A percentile compares a stretch with the other conserved stretches of the same genome.
phyloP scores from a whole-genome alignment of 164 flowering plant species.

The Platanus orientalis region DNA sequence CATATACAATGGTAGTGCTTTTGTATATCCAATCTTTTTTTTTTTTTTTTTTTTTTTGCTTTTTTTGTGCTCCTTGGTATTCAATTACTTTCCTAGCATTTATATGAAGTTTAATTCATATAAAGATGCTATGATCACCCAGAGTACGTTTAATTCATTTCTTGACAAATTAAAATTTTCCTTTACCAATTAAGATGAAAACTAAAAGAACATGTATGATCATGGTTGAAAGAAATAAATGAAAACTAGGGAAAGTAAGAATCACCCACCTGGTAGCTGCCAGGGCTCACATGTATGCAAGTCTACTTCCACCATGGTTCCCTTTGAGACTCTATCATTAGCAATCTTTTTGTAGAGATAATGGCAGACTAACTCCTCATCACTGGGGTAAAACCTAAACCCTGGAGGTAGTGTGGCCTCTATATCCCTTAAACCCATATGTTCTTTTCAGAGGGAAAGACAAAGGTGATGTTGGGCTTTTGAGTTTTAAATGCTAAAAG shows the following conservation, averaged over 20 bases:
- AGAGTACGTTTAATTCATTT: too few relatives aligned
- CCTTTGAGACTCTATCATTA: conserved; percentile 45
- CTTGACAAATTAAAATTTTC: too few relatives aligned
- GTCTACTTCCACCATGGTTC: conserved; percentile 72
- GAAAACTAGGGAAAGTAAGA: neutral
- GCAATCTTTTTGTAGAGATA: conserved; percentile 67
- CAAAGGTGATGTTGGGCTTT: neutral
- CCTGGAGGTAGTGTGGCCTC: conserved; percentile 84
- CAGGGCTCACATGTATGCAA: conserved; percentile 91
- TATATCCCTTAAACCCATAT: conserved; percentile 68
- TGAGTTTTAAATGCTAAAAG: neutral
- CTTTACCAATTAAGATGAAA: too few relatives aligned
- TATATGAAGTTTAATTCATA: too few relatives aligned
- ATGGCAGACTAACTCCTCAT: conserved; percentile 80
- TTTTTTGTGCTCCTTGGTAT: too few relatives aligned
- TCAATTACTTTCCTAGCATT: too few relatives aligned
- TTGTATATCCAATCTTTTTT: too few relatives aligned
- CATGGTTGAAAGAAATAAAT: neutral
- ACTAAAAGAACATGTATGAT: too few relatives aligned
- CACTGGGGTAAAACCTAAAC: conserved; percentile 78
- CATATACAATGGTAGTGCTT: too few relatives aligned
- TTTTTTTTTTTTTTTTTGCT: too few relatives aligned
- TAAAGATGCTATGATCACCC: too few relatives aligned
- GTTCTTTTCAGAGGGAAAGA: neutral
- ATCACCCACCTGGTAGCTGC: conserved; percentile 78